Evolutionary conservation across 768 basidiomycete species (phyloP), one percentile per base, ranked within the genome.

Genomic region (Stropharia rugosoannulata): DNA sequence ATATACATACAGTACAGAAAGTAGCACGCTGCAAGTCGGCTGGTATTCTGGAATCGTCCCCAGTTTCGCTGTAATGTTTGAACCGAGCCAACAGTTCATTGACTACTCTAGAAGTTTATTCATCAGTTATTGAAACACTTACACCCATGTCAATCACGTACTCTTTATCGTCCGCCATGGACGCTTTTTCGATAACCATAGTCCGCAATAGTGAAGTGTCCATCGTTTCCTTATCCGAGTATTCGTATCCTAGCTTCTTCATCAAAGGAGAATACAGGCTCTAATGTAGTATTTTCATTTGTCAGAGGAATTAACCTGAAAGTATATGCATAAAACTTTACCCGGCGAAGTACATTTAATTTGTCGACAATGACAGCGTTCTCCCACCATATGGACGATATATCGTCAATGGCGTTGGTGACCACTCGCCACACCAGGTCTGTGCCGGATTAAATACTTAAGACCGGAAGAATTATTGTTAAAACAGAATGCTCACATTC

Each of bases 381-480:
- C 70, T 96, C 94, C 89, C 92, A 97, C 90, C 93, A 97, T 1
- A 84, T 81, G 4, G 77, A 80, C 8, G 74, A 67, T 27, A 97
- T 69, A 32, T 73, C 69, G 25, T 64, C 62, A 47, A 98, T 69
- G 46, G 79, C 83, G 5, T 75, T 72, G 2, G 79, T 70, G 41
- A 95, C 84, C 54, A 83, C 83, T 46, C 82, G 75, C 93, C 90
- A 95, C 13, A 96, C 91, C 56, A 93, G 76, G 70, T 86, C 93
- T 93, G 22, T 22, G 22, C 22, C 1, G 4, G 22, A 42, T 29
- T 4, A 27, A 25, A 49, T 7, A 39, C 7, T 15, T 12, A 11
- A 37, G 9, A 51, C 13, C 48, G 16, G 5, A 19, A 18, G 13
- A 49, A 15, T 1, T 29, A 9, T 48, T 36, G 11, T 57, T 13